Evolutionary conservation across 2,329 filamentous ascomycete genomes (phyloP).

Genomic region (Elsinoe fawcettii): DNA sequence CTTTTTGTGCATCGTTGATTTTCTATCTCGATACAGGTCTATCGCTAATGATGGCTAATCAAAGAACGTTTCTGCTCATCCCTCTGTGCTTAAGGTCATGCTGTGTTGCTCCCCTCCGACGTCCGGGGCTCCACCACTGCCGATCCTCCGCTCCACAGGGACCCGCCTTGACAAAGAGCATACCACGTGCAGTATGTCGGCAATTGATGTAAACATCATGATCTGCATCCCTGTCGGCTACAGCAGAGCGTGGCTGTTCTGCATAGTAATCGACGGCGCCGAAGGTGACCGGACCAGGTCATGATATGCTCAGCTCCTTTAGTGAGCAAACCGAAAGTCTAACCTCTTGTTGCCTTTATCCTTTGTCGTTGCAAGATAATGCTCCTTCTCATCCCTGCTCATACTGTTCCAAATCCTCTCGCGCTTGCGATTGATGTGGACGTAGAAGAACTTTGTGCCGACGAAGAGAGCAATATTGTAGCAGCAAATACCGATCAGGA

Average conservation of each 20-base stretch:
- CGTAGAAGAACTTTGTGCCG: conserved; percentile 47
- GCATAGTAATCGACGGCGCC: too few relatives aligned
- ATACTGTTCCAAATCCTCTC: conserved; percentile 44
- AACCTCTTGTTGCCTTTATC: conserved; percentile 36
- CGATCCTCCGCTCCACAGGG: not conserved
- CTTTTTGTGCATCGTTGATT: not conserved
- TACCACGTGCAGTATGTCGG: not conserved
- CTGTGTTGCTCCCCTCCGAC: not conserved
- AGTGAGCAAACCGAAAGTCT: conserved; percentile 33
- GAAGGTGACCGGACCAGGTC: not conserved
- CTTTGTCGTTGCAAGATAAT: conserved; percentile 39
- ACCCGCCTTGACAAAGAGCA: not conserved
- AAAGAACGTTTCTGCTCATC: too few relatives aligned
- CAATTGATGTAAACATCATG: not conserved
- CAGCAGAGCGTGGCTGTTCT: too few relatives aligned
- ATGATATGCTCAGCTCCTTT: not conserved
- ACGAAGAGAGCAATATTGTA: conserved; percentile 46
- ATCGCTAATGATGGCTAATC: too few relatives aligned
- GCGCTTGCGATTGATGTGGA: conserved; percentile 41
- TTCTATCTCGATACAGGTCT: too few relatives aligned
- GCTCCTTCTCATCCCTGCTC: conserved; percentile 40
- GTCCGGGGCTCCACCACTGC: not conserved
- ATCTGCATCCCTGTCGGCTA: too few relatives aligned
- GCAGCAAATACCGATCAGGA: conserved; percentile 44
- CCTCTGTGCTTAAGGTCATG: too few relatives aligned